These are phyloP conservation scores for Peronospora belbahrii DNA, from an alignment of 352 stramenopile genomes.

Conservation along the genomic window DNA sequence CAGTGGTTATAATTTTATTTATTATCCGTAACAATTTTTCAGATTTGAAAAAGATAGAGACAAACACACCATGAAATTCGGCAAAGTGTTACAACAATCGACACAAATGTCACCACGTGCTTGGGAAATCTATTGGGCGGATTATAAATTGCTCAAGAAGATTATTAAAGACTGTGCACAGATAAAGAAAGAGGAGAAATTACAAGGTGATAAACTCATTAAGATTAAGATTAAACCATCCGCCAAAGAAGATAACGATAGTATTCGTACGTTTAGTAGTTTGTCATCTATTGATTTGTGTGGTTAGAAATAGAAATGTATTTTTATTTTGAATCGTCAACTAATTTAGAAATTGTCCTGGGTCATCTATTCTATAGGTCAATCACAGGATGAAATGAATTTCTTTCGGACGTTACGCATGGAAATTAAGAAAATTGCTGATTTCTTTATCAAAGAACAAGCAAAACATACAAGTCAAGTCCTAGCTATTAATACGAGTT, in stretches of 20 bases:
- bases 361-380: too few species aligned
- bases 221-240: constrained; percentile 75
- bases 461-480: constrained; percentile 60
- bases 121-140: constrained; percentile 75
- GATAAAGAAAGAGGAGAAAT: constrained; percentile 82
- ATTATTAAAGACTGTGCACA: constrained; percentile 88
- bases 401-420: constrained; percentile 81
- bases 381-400: constrained; percentile 81
- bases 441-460: constrained; percentile 83
- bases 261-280: constrained; percentile 50
- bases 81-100: constrained; percentile 82
- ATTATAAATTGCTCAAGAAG: constrained; percentile 87
- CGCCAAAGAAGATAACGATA: constrained; percentile 81
- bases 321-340: too few species aligned
- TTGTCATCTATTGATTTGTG: too few species aligned
- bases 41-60: constrained; percentile 1
- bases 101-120: constrained; percentile 71
- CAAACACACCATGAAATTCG: constrained; percentile 68
- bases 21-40: too few species aligned
- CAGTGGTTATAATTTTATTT: too few species aligned
- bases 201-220: constrained; percentile 61
- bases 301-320: too few species aligned
- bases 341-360: too few species aligned
- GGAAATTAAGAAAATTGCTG: constrained; percentile 82
- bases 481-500: constrained; percentile 57